A percentile compares a stretch with the other conserved stretches of the same genome.
phyloP scores from a whole-genome alignment of 2,329 filamentous ascomycete genomes.

The Penicillium sp. region DNA sequence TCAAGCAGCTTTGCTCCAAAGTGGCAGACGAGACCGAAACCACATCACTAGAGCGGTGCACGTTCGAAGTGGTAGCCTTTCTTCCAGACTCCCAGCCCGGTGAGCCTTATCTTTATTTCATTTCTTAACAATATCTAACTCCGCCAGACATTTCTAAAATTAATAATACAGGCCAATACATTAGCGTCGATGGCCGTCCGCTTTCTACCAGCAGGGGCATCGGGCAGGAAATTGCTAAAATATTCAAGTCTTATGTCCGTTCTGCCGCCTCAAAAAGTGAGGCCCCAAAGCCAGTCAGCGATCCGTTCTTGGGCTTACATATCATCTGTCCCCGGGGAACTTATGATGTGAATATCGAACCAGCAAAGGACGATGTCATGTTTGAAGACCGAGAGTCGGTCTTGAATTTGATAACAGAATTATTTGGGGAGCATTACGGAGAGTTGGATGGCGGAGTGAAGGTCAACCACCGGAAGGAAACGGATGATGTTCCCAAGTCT shows the following conservation, averaged over 20 bases:
- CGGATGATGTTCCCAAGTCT: not conserved
- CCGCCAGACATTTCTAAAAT: slow-evolving; percentile 39
- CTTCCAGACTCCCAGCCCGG: slow-evolving; percentile 50
- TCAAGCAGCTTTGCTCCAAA: slow-evolving; percentile 30
- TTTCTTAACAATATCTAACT: slow-evolving; percentile 20
- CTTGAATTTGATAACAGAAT: slow-evolving; percentile 43
- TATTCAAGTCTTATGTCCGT: slow-evolving; percentile 55
- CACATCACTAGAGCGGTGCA: slow-evolving; percentile 11
- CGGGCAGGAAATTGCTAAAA: slow-evolving; percentile 55
- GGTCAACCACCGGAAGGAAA: not conserved
- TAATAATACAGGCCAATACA: slow-evolving; percentile 47
- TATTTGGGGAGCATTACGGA: slow-evolving; percentile 49
- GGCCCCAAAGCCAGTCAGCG: slow-evolving; percentile 37
- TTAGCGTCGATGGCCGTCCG: slow-evolving; percentile 61
- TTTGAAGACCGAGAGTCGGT: slow-evolving; percentile 54
- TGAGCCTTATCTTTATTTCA: slow-evolving; percentile 12
- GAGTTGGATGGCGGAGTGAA: slow-evolving; percentile 14
- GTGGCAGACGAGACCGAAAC: slow-evolving; percentile 8
- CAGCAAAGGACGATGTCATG: slow-evolving; percentile 64
- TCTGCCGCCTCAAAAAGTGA: slow-evolving; percentile 27
- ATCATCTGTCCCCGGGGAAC: slow-evolving; percentile 55
- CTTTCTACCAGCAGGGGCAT: slow-evolving; percentile 53
- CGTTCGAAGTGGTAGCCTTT: slow-evolving; percentile 51
- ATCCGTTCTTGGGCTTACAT: slow-evolving; percentile 60
- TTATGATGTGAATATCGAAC: slow-evolving; percentile 66